Evolutionary conservation across 345 rosid genomes (phyloP).

Genomic region (Murraya paniculata): DNA sequence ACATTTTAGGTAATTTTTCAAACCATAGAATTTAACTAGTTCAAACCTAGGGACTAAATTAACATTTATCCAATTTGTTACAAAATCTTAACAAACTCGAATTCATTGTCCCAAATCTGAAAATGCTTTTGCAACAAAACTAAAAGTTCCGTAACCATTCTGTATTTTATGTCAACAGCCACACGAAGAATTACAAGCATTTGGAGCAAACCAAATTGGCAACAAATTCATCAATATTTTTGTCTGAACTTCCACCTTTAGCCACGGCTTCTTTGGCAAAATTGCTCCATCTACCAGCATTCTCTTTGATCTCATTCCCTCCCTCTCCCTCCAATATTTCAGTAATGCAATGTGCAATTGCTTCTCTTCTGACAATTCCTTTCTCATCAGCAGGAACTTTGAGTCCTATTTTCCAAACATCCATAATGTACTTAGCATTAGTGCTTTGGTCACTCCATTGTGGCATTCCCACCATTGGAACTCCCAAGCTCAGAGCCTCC

Average conservation of each 20-base stretch:
- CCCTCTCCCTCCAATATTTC: slow-evolving; percentile 34
- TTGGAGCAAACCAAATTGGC: neutral
- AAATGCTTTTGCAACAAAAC: too few species aligned
- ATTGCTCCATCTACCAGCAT: slow-evolving; percentile 29
- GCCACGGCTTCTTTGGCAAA: slow-evolving; percentile 23
- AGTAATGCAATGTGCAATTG: slow-evolving; percentile 17
- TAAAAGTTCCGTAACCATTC: too few species aligned
- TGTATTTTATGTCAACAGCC: neutral
- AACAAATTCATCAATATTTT: slow-evolving; percentile 25
- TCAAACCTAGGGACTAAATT: too few species aligned
- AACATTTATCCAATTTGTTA: too few species aligned
- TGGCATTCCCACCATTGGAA: slow-evolving; percentile 45
- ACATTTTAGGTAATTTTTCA: too few species aligned
- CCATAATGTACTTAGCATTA: slow-evolving; percentile 40
- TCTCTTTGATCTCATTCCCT: slow-evolving; percentile 22
- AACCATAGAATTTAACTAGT: too few species aligned
- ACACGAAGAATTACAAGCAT: neutral
- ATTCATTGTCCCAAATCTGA: too few species aligned
- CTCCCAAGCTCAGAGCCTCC: slow-evolving; percentile 46
- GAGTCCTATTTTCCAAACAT: slow-evolving; percentile 37
- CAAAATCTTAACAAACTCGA: too few species aligned
- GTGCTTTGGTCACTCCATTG: slow-evolving; percentile 49
- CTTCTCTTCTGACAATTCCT: slow-evolving; percentile 24
- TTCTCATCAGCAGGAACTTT: slow-evolving; percentile 16
- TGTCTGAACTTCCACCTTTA: slow-evolving; percentile 36